Evolutionary conservation across 73 alveolate species (phyloP), one percentile per base, ranked within the genome.

Genomic region (Paraurostyla sp.): DNA sequence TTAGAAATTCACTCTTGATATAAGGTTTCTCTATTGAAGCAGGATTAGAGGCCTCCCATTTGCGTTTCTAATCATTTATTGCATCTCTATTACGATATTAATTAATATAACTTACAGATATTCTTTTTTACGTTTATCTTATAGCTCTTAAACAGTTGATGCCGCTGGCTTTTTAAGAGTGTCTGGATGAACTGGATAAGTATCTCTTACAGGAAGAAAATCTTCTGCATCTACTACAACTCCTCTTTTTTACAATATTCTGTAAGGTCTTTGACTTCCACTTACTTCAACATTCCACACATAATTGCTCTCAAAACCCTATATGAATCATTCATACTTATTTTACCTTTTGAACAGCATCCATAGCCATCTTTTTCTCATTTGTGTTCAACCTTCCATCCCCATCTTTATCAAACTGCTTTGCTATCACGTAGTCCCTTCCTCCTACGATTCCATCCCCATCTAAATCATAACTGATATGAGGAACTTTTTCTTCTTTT

Each of bases 361-460:
- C 80, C 3, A 75, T 52, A 6, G 93, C 93, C 11, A 35, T 29
- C 59, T 46, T 41, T 58, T 58, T 36, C 85, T 92, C 98, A 43
- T 87, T 91, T 16, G 81, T 92, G 81, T 92, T 91, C 54, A 96
- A 92, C 81, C 92, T 95, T 18, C 98, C 99, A 80, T 96, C 97
- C 46, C 90, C 71, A 84, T 93, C 99, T 35, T 87, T 91, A 85
- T 96, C 99, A 73, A 93, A 96, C 30, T 89, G 87, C 65, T 91
- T 96, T 56, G 97, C 96, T 4, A 96, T 76, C n/a, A 96, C 96
- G 80, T 59, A 93, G 86, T 96, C 99, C 60, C 96, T 89, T 46
- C 94, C 97, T 0, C 99, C 97, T 7, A 96, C 98, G 50, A 75
- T 89, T n/a, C 99, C 99, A 83, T 96, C 99, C 54, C 96, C 92